Evolutionary conservation across 1,284 basidiomycete species (phyloP), one percentile per base, ranked within the genome.

Genomic region (Pseudozyma thailandica): DNA sequence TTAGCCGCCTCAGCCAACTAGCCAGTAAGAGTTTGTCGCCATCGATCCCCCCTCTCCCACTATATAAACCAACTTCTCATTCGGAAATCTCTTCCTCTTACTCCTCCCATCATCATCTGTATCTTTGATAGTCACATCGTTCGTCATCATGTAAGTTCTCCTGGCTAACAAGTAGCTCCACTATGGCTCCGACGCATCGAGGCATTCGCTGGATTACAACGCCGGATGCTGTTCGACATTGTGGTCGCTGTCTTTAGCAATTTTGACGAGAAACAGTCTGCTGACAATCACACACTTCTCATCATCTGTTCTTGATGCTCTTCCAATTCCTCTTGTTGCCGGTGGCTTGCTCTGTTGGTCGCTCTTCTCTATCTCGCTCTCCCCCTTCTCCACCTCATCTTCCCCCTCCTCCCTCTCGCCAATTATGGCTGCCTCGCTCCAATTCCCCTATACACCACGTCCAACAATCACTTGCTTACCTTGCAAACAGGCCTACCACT

Each of bases 401-500:
- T 31, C 35, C 35, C 35, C 35, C 35, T 38, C 35, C 13, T 15
- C 35, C 10, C n/a, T 16, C 21, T 42, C 15, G 39, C 20, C 39
- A 9, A 8, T 42, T 20, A 21, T 25, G 20, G 13, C 8, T 45
- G 30, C 23, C 18, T 37, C 15, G 8, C 27, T 37, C 15, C 2
- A 13, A 8, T 31, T 31, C 30, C 30, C 30, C 30, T 31, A 31
- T 15, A 31, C 15, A 31, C 30, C 30, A 31, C 30, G 30, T 31
- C 30, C 30, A 7, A 7, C 15, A 8, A 8, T 15, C 30, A 31
- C 15, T 15, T 31, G 7, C 8, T 15, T 35, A n/a, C n/a, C 5
- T 35, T 35, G 33, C 15, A 16, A 16, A 35, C 28, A 70, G 69
- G 61, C 53, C 54, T 50, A 55, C 69, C 41, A 54, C 77, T 48